Conservation (phyloP, 768 basidiomycete genomes). For the Nevesoporus exiguus region DNA sequence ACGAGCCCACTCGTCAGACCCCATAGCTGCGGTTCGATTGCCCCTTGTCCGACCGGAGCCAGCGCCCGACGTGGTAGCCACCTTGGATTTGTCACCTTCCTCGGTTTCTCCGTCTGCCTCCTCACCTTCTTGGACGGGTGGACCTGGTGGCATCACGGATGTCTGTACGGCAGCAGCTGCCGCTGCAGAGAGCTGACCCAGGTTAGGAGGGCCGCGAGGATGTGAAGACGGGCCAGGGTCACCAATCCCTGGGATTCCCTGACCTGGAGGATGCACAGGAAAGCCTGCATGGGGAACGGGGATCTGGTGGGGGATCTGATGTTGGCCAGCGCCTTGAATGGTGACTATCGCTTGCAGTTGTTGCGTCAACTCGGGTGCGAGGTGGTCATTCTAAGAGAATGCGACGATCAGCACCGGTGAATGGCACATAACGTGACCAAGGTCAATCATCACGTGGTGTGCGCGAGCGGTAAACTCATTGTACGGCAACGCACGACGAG, state of each 20-base stretch:
- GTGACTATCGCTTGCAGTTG: slow-evolving; percentile 49
- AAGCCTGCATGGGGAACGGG: slow-evolving; percentile 41
- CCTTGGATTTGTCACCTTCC: slow-evolving; percentile 23
- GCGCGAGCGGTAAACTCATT: background rate
- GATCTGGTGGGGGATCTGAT: slow-evolving; percentile 21
- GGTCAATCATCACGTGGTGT: slow-evolving; percentile 25
- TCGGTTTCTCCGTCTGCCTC: slow-evolving; percentile 29
- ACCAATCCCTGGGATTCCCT: slow-evolving; percentile 49
- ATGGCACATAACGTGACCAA: slow-evolving; percentile 23
- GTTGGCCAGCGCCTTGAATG: slow-evolving; percentile 28
- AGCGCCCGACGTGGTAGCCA: slow-evolving; percentile 18
- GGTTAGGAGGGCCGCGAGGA: slow-evolving; percentile 62
- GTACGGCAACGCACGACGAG: background rate
- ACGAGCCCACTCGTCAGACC: slow-evolving; percentile 74
- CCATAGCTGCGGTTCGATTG: slow-evolving; percentile 58
- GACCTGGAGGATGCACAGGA: slow-evolving; percentile 21
- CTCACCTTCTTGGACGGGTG: slow-evolving; percentile 17
- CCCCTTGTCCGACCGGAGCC: slow-evolving; percentile 45
- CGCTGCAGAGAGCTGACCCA: slow-evolving; percentile 53
- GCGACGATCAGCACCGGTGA: background rate
- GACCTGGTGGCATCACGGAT: slow-evolving; percentile 15
- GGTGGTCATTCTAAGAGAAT: slow-evolving; percentile 39
- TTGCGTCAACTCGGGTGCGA: slow-evolving; percentile 62
- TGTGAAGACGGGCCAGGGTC: slow-evolving; percentile 75
- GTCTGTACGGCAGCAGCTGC: slow-evolving; percentile 46